phyloP scores from a whole-genome alignment of 1,284 basidiomycete species.

The Leccinum subspadiceum region DNA sequence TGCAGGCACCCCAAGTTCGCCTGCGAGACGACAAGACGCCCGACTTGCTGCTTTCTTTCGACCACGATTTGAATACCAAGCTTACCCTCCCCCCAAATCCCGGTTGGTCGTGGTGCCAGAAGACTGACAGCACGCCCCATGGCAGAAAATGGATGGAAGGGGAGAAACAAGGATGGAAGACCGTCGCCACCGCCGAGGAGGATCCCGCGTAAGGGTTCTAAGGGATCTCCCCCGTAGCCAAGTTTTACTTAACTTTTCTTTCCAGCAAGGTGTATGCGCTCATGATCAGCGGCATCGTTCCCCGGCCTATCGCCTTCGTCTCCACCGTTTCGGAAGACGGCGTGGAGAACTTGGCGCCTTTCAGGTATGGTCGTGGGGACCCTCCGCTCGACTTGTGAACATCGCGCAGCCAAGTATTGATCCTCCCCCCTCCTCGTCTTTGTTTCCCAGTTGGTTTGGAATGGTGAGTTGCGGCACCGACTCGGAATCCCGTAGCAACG shows the following conservation, averaged over 20 bases:
- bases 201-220: conserved; percentile 40
- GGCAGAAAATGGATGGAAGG: conserved; percentile 53
- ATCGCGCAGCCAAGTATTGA: background rate
- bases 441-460: no score
- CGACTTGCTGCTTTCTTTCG: conserved; percentile 34
- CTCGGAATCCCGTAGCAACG: background rate
- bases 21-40: background rate
- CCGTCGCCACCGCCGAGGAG: conserved; percentile 48
- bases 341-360: no score
- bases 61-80: conserved; percentile 28
- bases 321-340: no score
- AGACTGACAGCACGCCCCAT: conserved; percentile 44
- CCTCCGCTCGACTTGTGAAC: background rate
- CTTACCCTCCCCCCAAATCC: conserved; percentile 44
- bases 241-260: no score
- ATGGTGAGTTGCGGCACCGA: background rate
- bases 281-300: no score
- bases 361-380: background rate
- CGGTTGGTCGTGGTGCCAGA: conserved; percentile 55
- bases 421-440: no score
- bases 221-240: no score
- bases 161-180: conserved; percentile 54
- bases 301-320: no score
- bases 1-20: background rate
- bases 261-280: no score